These are phyloP conservation scores for Pseudocercospora pini-densiflorae DNA, from an alignment of 2,329 filamentous ascomycete genomes.

Conservation along the genomic window DNA sequence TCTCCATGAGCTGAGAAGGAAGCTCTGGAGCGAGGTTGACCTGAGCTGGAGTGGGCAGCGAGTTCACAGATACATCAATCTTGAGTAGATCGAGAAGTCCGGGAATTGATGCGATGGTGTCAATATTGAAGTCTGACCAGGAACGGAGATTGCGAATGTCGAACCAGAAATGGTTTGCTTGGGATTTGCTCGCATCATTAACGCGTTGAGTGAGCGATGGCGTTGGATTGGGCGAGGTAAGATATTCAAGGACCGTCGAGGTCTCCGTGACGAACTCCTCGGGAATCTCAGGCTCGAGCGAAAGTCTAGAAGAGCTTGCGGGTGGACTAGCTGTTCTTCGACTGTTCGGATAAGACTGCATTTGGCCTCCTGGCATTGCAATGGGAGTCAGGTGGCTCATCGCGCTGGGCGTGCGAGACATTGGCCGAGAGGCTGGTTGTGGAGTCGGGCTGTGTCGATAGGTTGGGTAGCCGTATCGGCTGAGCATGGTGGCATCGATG, in stretches of 20 bases:
- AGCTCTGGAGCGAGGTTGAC: slow-evolving; percentile 69
- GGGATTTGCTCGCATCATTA: slow-evolving; percentile 72
- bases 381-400: slow-evolving; percentile 44
- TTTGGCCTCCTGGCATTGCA: slow-evolving; percentile 35
- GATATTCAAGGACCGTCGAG: slow-evolving; percentile 76
- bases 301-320: slow-evolving; percentile 49
- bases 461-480: slow-evolving; percentile 78
- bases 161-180: slow-evolving; percentile 91
- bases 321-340: slow-evolving; percentile 41
- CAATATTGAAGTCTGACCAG: slow-evolving; percentile 79
- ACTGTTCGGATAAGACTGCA: slow-evolving; percentile 38
- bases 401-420: slow-evolving; percentile 40
- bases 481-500: slow-evolving; percentile 40
- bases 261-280: slow-evolving; percentile 45
- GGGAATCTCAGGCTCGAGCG: slow-evolving; percentile 44
- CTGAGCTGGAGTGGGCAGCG: slow-evolving; percentile 63
- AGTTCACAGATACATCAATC: slow-evolving; percentile 60
- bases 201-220: slow-evolving; percentile 76
- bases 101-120: slow-evolving; percentile 72
- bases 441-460: slow-evolving; percentile 58
- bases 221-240: slow-evolving; percentile 79
- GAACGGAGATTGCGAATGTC: slow-evolving; percentile 84
- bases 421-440: slow-evolving; percentile 39
- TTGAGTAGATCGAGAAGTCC: slow-evolving; percentile 73
- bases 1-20: slow-evolving; percentile 73